Conservation (phyloP, 2,329 filamentous ascomycete genomes). For the Epichloe baconii region DNA sequence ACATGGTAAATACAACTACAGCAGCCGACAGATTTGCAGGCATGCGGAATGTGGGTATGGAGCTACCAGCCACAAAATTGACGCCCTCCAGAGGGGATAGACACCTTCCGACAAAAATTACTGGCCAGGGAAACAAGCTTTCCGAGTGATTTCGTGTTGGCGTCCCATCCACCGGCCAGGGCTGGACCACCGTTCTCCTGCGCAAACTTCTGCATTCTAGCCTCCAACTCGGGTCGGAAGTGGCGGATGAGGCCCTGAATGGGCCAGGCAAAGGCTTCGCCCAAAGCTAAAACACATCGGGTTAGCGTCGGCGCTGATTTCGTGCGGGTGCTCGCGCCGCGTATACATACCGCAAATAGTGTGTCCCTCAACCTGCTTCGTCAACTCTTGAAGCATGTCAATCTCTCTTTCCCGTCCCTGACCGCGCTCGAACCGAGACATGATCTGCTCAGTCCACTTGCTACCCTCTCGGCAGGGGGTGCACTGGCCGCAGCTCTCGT, state of each 20-base stretch:
- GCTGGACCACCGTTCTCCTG: slow-evolving; percentile 58
- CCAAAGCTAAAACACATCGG: slow-evolving; percentile 47
- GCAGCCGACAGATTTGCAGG: background rate
- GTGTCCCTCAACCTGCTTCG: slow-evolving; percentile 98
- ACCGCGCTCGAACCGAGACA: slow-evolving; percentile 89
- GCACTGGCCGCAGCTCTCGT: slow-evolving; percentile 97
- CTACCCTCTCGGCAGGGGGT: slow-evolving; percentile 98
- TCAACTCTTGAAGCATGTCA: slow-evolving; percentile 98
- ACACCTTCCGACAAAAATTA: slow-evolving; percentile 32
- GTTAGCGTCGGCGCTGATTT: background rate
- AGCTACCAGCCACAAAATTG: background rate
- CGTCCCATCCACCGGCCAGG: slow-evolving; percentile 79
- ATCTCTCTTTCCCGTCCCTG: slow-evolving; percentile 88
- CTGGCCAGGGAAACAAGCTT: slow-evolving; percentile 83
- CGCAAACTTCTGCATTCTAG: slow-evolving; percentile 71
- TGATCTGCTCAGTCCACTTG: slow-evolving; percentile 99
- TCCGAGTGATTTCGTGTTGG: slow-evolving; percentile 61
- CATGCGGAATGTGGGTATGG: background rate
- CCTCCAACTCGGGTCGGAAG: slow-evolving; percentile 92
- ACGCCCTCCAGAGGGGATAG: background rate
- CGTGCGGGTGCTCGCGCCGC: background rate
- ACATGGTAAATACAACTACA: slow-evolving; percentile 6
- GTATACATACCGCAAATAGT: slow-evolving; percentile 75
- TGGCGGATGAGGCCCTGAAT: slow-evolving; percentile 96
- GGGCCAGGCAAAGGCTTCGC: slow-evolving; percentile 97